Base-by-base conservation (phyloP, 108 stramenopile genomes). In the Cylindrotheca closterium region DNA sequence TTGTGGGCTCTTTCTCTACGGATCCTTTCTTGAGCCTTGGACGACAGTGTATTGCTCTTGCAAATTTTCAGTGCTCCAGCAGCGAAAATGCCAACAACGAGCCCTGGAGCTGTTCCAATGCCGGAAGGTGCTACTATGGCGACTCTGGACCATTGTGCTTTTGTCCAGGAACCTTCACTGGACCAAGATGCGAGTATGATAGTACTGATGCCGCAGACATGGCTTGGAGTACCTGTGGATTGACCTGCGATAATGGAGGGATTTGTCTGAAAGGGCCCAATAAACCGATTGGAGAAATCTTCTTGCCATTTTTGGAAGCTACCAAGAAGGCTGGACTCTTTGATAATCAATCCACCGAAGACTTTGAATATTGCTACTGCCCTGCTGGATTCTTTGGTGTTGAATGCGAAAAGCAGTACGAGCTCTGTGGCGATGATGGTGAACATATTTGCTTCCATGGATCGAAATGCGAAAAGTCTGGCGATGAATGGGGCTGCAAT, bases 371-470 rank as follows among this genome's bases (percentile, higher is more conserved):
- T 34, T 60, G 58, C 33, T 23, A 29, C 8, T 60, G 58, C 34
- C 58, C 58, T 23, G 4, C 31, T 10, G 58, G 58, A 18, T 60
- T 19, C 19, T 60, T 34, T 33, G 58, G 58, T 18, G 37, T 60
- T 10, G 15, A 25, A 4, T 60, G 58, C 33, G 58, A 60, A 21
- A 17, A 23, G 12, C n/a, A 60, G 24, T 23, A 45, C 10, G 19
- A 23, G 18, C 27, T 45, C 10, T 34, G 34, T 15, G 22, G 29
- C 5, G 37, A 19, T 7, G 22, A 45, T 19, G 37, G 37, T 15
- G 37, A 42, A 42, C 32, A 34, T 23, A 23, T 60, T 19, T 60
- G 58, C 34, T 60, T 60, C n/a, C 30, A 60, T 60, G 58, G 79
- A 66, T 12, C 51, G 12, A 51, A 5, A 4, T 51, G 51, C 22